Evolutionary conservation across 139 green algal genomes (phyloP), one percentile per base, ranked within the genome.

Genomic region (Eudorina sp.): DNA sequence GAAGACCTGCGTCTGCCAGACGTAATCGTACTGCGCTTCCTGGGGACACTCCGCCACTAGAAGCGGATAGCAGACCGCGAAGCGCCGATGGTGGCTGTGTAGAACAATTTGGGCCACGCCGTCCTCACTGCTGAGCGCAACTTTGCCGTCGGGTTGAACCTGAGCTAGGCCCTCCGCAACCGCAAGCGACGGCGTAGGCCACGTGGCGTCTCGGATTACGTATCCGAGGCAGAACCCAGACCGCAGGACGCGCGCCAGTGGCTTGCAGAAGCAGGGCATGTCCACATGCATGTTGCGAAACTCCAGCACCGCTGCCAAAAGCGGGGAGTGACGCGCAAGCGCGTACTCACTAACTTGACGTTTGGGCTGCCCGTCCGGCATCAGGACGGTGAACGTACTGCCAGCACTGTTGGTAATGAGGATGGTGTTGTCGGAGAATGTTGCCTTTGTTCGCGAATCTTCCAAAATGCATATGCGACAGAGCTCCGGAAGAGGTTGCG

Each of bases 61-160:
- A 40, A 96, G 90, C 6, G 94, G 94, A 79, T 94, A 96, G 88
- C 84, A 94, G 11, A 96, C 92, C 4, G 92, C 92, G 78, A 97
- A 92, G 21, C 94, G 86, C 27, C 78, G 86, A 4, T 79, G 40
- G 79, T 92, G 88, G 25, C 75, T 29, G 76, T 96, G 90, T 31
- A 96, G 88, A 25, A 94, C 90, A 2, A 94, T 38, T 8, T 91
- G 88, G 29, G 90, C 93, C 18, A 80, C 89, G 72, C 88, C 88
- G 60, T 96, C 94, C 19, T 89, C 85, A 25, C 89, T 92, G 43
- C 75, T 85, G 8, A 96, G 40, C 9, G 80, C 55, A 9, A 94
- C 36, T n/a, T 87, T 72, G 34, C 91, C 91, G 78, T 92, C 92
- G 6, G 86, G 31, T 23, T 90, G 82, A 4, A 87, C 43, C 45